phyloP scores from a whole-genome alignment of 805 yeast species.

The Myxozyma geophila region DNA sequence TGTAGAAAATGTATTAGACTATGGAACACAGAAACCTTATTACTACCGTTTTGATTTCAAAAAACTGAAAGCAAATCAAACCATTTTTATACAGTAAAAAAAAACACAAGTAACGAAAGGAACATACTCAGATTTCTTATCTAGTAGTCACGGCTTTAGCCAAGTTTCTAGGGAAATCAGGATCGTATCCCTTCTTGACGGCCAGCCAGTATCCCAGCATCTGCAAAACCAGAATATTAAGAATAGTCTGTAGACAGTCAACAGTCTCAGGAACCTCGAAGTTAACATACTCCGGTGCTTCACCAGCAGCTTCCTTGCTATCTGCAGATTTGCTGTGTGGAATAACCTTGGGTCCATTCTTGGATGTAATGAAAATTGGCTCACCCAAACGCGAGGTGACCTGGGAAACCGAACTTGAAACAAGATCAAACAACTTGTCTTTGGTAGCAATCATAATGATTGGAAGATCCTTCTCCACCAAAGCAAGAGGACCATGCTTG shows the following conservation, averaged over 20 bases:
- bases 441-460: slow-evolving; percentile 94
- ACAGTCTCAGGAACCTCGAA: slow-evolving; percentile 94
- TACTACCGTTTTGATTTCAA: not conserved
- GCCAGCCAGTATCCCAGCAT: slow-evolving; percentile 97
- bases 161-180: slow-evolving; percentile 97
- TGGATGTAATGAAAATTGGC: slow-evolving; percentile 90
- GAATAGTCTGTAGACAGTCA: slow-evolving; percentile 95
- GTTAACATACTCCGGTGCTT: slow-evolving; percentile 44
- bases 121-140: slow-evolving; percentile 45
- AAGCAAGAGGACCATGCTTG: slow-evolving; percentile 96
- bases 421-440: slow-evolving; percentile 94
- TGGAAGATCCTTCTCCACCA: slow-evolving; percentile 92
- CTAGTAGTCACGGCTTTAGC: slow-evolving; percentile 99
- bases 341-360: slow-evolving; percentile 60
- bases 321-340: slow-evolving; percentile 40
- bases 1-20: no score
- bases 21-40: not conserved
- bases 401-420: slow-evolving; percentile 92
- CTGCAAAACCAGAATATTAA: slow-evolving; percentile 93
- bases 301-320: not conserved
- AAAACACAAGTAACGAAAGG: not conserved
- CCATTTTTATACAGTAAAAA: not conserved
- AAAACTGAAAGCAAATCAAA: not conserved
- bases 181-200: slow-evolving; percentile 90
- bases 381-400: slow-evolving; percentile 97